Base-by-base conservation (phyloP, 495 filamentous ascomycete genomes). In the Aspergillus leporis region DNA sequence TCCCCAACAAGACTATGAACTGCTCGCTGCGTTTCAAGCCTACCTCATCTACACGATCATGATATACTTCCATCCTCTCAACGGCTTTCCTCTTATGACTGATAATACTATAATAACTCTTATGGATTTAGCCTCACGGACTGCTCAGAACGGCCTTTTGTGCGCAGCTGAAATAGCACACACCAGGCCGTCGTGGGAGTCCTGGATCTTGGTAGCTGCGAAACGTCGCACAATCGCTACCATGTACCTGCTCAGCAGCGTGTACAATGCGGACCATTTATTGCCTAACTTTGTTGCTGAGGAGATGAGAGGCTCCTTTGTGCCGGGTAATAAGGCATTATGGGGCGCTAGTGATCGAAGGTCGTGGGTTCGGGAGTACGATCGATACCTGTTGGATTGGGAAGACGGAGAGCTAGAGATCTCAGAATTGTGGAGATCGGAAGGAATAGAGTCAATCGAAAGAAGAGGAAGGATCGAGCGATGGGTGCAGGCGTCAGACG, bases 231-330 rank as follows among this genome's bases (percentile, higher is more conserved):
- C 78, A 10, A 41, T 83, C 3, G 74, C 69, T 34, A 65, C 70
- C 0, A 78, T 80, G 74, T 81, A 81, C 52, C 65, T 83, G 18
- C 79, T 83, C 53, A 74, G 66, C 51, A 80, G 67, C 25, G 66
- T 79, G 3, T 76, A 77, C 53, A 77, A 74, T 21, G 47, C 67
- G 1, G 61, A 74, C 16, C 66, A 70, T 8, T 61, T 62, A 1
- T 51, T 81, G 7, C 78, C 73, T 3, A 76, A 74, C 4, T 81
- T 77, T 52, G 58, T 79, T 5, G 70, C 71, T 5, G 71, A 69
- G 6, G 78, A 81, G 56, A 51, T 81, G 10, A 56, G 53, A 21
- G 69, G 68, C 0, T 51, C 75, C 3, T 63, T 64, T 18, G 70
- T 66, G 0, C 71, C 77, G 1, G 70, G 68, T 23, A 65, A 53